These are phyloP conservation scores for Hypocreales sp. DNA, from an alignment of 2,329 filamentous ascomycete species.

Conservation along the genomic window DNA sequence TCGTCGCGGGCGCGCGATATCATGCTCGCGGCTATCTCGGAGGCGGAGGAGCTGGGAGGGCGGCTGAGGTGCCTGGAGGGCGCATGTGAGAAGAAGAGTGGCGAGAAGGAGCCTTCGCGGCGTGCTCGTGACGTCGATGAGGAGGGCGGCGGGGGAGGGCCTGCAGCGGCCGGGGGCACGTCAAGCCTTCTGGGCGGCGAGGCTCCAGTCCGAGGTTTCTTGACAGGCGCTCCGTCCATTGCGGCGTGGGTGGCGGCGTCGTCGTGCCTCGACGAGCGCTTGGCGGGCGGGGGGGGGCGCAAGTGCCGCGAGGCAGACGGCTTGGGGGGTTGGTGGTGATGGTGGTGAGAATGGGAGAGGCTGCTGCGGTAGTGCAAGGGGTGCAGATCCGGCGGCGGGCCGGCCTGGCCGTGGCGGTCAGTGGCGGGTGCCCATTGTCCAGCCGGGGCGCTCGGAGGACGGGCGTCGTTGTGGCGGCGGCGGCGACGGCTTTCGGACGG, in stretches of 20 bases:
- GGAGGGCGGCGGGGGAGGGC: constrained; percentile 2
- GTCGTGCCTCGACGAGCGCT: constrained; percentile 10
- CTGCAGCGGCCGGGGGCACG: constrained; percentile 17
- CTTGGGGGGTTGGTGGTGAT: background rate
- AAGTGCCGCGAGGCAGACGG: constrained; percentile 1
- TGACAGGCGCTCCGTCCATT: constrained; percentile 23
- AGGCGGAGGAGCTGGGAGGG: constrained; percentile 19
- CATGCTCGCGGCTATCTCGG: constrained; percentile 29
- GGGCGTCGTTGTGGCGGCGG: constrained; percentile 3
- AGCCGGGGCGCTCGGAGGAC: constrained; percentile 2
- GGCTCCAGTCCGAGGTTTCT: constrained; percentile 32
- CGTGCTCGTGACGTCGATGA: constrained; percentile 9
- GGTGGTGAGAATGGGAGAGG: background rate
- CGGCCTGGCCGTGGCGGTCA: constrained; percentile 5
- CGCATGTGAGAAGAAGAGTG: constrained; percentile 36
- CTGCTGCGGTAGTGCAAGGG: constrained; percentile 1
- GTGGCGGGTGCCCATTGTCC: constrained; percentile 6
- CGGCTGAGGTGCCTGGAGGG: constrained; percentile 19
- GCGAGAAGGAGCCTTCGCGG: constrained; percentile 27
- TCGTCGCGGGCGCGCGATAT: constrained; percentile 29
- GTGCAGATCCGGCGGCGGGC: constrained; percentile 1
- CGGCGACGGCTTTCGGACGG: constrained; percentile 1
- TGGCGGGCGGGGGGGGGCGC: constrained; percentile 8
- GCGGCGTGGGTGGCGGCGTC: constrained; percentile 8
- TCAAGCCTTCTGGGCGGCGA: constrained; percentile 29